phyloP scores from a whole-genome alignment of 768 basidiomycete species.

The Boletellus ananas region DNA sequence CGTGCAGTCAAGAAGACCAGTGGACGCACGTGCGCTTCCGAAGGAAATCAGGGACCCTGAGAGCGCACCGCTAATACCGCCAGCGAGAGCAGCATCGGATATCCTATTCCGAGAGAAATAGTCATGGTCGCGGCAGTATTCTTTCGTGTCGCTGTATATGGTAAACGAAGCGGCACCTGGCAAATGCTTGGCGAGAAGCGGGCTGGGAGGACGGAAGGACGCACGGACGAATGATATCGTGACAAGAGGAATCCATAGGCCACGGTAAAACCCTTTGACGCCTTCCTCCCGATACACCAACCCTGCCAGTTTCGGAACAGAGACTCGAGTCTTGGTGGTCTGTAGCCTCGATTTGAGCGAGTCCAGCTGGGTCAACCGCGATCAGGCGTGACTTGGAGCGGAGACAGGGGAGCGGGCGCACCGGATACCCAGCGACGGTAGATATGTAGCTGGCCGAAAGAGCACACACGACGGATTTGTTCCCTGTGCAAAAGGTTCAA shows the following conservation, averaged over 20 bases:
- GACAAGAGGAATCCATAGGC: slow-evolving; percentile 87
- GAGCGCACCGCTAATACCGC: slow-evolving; percentile 81
- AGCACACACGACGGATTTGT: slow-evolving; percentile 88
- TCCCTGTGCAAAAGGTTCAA: slow-evolving; percentile 41
- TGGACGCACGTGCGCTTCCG: slow-evolving; percentile 78
- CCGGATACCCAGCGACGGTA: slow-evolving; percentile 90
- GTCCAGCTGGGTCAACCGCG: slow-evolving; percentile 59
- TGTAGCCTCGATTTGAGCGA: slow-evolving; percentile 92
- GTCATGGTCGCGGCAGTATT: slow-evolving; percentile 56
- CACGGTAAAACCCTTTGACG: slow-evolving; percentile 86
- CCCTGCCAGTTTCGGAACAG: slow-evolving; percentile 67
- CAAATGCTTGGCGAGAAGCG: slow-evolving; percentile 5
- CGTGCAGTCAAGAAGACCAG: slow-evolving; percentile 13
- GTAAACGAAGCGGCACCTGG: slow-evolving; percentile 87
- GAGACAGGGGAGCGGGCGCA: slow-evolving; percentile 21
- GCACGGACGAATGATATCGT: slow-evolving; percentile 95
- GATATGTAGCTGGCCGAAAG: slow-evolving; percentile 90
- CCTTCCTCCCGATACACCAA: slow-evolving; percentile 82
- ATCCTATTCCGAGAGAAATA: slow-evolving; percentile 57
- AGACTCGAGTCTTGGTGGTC: slow-evolving; percentile 71
- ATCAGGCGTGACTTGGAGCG: not conserved
- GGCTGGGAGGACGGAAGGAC: slow-evolving; percentile 34
- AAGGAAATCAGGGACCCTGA: slow-evolving; percentile 88
- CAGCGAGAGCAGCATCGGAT: slow-evolving; percentile 69
- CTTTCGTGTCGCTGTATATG: slow-evolving; percentile 84